A percentile compares a stretch with the other conserved stretches of the same genome.
phyloP scores from a whole-genome alignment of 129 eudicot species.

The Oenanthe sinensis region DNA sequence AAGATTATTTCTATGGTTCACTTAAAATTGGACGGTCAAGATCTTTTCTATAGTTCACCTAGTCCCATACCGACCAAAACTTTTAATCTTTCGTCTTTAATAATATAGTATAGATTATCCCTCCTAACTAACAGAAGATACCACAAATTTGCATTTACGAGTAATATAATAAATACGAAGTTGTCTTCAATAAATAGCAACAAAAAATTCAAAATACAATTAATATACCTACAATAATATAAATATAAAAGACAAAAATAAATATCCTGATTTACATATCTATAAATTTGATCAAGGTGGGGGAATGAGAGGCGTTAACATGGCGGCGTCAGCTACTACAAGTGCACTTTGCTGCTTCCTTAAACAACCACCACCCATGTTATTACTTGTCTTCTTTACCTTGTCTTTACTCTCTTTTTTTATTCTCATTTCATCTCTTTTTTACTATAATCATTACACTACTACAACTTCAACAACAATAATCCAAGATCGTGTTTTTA shows the following conservation, averaged over 20 bases:
- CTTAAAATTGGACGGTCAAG: too few relatives aligned
- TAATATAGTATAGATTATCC: too few relatives aligned
- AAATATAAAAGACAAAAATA: too few relatives aligned
- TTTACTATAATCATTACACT: not conserved
- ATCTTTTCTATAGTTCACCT: too few relatives aligned
- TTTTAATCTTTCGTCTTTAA: too few relatives aligned
- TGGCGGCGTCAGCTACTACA: slow-evolving; percentile 27
- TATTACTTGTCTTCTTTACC: slow-evolving; percentile 16
- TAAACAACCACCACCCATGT: slow-evolving; percentile 1
- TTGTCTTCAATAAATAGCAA: too few relatives aligned
- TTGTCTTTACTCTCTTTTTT: slow-evolving; percentile 24
- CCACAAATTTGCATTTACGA: not conserved
- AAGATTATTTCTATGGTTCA: too few relatives aligned
- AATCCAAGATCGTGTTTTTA: not conserved
- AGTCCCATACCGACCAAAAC: too few relatives aligned
- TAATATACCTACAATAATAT: too few relatives aligned
- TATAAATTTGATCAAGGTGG: not conserved
- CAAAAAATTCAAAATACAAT: too few relatives aligned
- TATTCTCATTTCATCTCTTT: slow-evolving; percentile 33
- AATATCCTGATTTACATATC: not conserved
- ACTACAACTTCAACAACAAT: not conserved
- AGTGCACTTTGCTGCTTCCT: not conserved
- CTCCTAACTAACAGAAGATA: too few relatives aligned
- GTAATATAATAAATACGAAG: too few relatives aligned
- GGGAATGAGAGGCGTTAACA: slow-evolving; percentile 12